Percentiles rank a stretch among this genome's conserved stretches.
Evolutionary conservation across 495 filamentous ascomycete genomes (phyloP).

Genomic region (Penicillium psychrofluorescens): DNA sequence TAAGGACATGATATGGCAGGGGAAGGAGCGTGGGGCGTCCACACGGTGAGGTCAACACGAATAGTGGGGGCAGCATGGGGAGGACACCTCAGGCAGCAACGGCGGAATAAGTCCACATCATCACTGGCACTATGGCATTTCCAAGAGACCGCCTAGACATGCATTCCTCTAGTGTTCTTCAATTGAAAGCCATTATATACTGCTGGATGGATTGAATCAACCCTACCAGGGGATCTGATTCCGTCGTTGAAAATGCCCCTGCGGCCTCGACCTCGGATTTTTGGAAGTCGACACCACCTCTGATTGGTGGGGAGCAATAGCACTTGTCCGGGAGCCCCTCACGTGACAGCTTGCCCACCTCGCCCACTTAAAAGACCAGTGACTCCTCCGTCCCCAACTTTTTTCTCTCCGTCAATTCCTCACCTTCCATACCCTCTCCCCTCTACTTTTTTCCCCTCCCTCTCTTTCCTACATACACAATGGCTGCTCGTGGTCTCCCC

Average conservation of each 20-base stretch:
- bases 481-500: slow-evolving; percentile 80
- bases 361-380: slow-evolving; percentile 11
- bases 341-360: slow-evolving; percentile 14
- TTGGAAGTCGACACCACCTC: too few relatives aligned
- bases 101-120: neutral
- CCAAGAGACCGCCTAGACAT: too few relatives aligned
- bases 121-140: neutral
- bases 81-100: slow-evolving; percentile 12
- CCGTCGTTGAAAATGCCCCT: too few relatives aligned
- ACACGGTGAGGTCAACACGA: too few relatives aligned
- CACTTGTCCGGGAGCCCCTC: slow-evolving; percentile 25
- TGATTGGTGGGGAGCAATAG: slow-evolving; percentile 32
- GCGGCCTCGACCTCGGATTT: too few relatives aligned
- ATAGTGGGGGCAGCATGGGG: neutral
- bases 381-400: slow-evolving; percentile 7
- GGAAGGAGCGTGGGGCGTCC: neutral
- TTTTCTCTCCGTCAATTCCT: neutral
- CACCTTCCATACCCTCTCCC: neutral
- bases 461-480: slow-evolving; percentile 42
- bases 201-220: too few relatives aligned
- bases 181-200: slow-evolving; percentile 3
- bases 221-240: too few relatives aligned
- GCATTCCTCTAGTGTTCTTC: too few relatives aligned
- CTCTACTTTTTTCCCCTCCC: slow-evolving; percentile 9
- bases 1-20: slow-evolving; percentile 14